Percentiles rank a stretch among this genome's conserved stretches.
phyloP scores from a whole-genome alignment of 1,284 basidiomycete species.

The Ustilago shanxiensis region DNA sequence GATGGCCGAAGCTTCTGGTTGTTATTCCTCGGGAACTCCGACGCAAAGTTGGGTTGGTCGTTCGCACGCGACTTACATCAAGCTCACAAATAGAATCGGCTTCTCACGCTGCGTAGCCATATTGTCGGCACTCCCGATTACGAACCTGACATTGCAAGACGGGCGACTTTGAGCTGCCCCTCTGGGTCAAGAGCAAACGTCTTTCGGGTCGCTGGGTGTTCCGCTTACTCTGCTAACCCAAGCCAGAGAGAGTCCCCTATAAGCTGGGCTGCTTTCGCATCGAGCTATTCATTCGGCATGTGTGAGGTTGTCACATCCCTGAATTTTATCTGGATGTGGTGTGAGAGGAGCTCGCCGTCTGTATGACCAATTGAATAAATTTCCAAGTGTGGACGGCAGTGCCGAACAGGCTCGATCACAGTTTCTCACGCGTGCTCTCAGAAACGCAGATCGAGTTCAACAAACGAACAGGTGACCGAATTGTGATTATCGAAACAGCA shows the following conservation, averaged over 20 bases:
- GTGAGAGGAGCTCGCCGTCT: too few relatives aligned
- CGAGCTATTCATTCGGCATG: too few relatives aligned
- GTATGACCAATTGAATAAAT: too few relatives aligned
- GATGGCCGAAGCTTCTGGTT: neutral
- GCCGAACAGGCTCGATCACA: conserved; percentile 1
- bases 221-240: too few relatives aligned
- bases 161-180: too few relatives aligned
- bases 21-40: neutral
- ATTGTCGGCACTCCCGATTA: conserved; percentile 2
- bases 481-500: conserved; percentile 18
- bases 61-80: neutral
- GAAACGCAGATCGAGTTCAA: neutral
- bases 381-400: neutral
- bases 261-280: too few relatives aligned
- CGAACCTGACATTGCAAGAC: neutral
- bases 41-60: neutral
- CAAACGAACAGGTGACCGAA: conserved; percentile 8
- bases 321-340: too few relatives aligned
- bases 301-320: too few relatives aligned
- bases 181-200: too few relatives aligned
- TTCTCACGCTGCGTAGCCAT: neutral
- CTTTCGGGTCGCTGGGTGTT: neutral
- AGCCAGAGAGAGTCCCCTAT: too few relatives aligned
- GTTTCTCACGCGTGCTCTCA: neutral
- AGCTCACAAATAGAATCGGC: neutral